A percentile compares a stretch with the other conserved stretches of the same genome.
phyloP scores from a whole-genome alignment of 495 filamentous ascomycete species.

The Alectoria sarmentosa region DNA sequence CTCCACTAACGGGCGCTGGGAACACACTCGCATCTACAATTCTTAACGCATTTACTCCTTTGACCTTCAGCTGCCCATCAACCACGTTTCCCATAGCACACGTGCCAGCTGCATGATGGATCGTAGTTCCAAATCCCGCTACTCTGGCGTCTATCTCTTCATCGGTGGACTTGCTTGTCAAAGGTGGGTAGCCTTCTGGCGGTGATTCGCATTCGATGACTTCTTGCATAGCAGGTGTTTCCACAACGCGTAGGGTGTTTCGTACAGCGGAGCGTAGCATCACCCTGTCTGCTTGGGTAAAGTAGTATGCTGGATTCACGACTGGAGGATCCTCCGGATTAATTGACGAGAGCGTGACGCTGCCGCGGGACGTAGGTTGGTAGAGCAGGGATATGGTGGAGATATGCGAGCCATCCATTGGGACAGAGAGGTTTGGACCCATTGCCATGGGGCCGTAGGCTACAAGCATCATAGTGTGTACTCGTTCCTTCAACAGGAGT shows the following conservation, averaged over 20 bases:
- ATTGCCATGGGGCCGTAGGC: conserved; percentile 30
- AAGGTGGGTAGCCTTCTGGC: conserved; percentile 9
- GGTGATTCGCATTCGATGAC: conserved; percentile 27
- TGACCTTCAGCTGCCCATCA: conserved; percentile 33
- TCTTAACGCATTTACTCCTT: conserved; percentile 34
- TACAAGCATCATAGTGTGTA: conserved; percentile 26
- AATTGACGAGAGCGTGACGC: conserved; percentile 2
- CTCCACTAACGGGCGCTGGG: conserved; percentile 30
- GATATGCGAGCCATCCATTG: conserved; percentile 23
- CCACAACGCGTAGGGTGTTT: conserved; percentile 16
- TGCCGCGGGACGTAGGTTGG: conserved; percentile 18
- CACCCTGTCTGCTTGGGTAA: conserved; percentile 29
- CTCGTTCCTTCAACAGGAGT: conserved; percentile 3
- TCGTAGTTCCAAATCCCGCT: neutral
- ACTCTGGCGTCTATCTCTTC: conserved; percentile 13
- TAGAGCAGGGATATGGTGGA: conserved; percentile 3
- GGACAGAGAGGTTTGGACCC: neutral
- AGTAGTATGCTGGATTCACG: conserved; percentile 18
- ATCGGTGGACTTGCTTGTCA: conserved; percentile 5
- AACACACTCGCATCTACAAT: conserved; percentile 38
- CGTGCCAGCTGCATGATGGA: conserved; percentile 31
- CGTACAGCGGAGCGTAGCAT: conserved; percentile 28
- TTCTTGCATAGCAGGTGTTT: conserved; percentile 23
- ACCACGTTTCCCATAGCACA: conserved; percentile 39
- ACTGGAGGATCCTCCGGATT: conserved; percentile 5